Base-by-base conservation (phyloP, 2,329 filamentous ascomycete species). In the Colletotrichum neosansevieriae region DNA sequence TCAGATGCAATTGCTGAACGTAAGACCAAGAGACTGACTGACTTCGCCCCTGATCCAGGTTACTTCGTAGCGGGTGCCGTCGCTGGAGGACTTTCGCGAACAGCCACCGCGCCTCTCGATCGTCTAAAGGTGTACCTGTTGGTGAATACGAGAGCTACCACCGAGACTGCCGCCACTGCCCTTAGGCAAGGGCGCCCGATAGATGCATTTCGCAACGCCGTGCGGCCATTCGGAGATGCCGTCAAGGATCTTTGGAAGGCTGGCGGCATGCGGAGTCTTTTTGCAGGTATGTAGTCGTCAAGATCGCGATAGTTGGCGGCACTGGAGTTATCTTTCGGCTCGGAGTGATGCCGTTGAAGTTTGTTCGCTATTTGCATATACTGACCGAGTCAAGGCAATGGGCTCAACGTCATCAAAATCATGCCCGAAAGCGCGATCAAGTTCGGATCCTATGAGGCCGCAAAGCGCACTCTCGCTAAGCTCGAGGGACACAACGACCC, bases 341-440 rank as follows among this genome's bases (percentile, higher is more conserved):
- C 38, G 45, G 19, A 17, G 6, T 2, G 29, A 24, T 38, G 36
- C 19, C 50, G 47, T 29, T 9, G 11, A 68, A 32, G 24, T 15
- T 36, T 34, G 13, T n/a, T 51, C 7, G 15, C 29, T 29, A 5
- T 29, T 21, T 40, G n/a, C 45, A 40, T 51, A 51, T 50, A 17
- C 63, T 69, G 51, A 71, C 70, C n/a, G 24, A 71, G 51, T 63
- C 49, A 49, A 65, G 94, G 96, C 42, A 99, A 99, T 76, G 96
- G 96, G 3, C 84, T 99, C 73, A 99, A 99, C 74, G 94, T 99
- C 3, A 80, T 98, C 75, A 99, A 99, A 80, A 96, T 99, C 69
- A 97, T 98, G 94, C 96, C 96, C 0, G 96, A 99, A 82, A 98
- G 95, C 32, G 95, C 96, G 29, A 97, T 99, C 77, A 97, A 98